Conservation (phyloP, 257 asterid species). For the Nicotiana noctiflora region DNA sequence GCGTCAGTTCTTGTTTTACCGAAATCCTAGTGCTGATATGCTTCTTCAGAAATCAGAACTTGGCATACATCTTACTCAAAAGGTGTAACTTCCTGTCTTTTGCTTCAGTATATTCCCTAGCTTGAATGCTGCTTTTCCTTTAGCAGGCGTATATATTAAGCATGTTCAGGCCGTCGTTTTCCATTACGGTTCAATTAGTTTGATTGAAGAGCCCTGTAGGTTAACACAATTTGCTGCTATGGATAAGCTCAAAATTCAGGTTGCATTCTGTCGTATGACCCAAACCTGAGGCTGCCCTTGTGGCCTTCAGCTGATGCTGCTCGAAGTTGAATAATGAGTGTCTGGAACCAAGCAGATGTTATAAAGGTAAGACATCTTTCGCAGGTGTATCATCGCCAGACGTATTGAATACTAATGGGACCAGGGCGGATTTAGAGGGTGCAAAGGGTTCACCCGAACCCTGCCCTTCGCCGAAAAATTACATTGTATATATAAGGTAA, state of each 20-base stretch:
- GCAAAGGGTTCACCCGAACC: too few relatives aligned
- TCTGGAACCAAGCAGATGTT: conserved; percentile 81
- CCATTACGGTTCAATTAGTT: conserved; percentile 88
- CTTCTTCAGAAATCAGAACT: conserved; percentile 70
- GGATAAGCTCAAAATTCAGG: conserved; percentile 72
- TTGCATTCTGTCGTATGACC: conserved; percentile 76
- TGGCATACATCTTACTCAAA: conserved; percentile 49
- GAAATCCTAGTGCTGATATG: conserved; percentile 94
- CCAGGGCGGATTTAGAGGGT: too few relatives aligned
- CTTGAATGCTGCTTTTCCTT: neutral
- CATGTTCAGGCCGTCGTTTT: conserved; percentile 65
- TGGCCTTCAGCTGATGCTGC: conserved; percentile 97
- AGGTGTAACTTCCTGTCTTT: conserved; percentile 33
- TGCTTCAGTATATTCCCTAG: neutral
- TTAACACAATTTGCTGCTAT: conserved; percentile 80
- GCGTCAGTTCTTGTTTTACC: conserved; percentile 87
- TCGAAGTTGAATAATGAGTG: conserved; percentile 56
- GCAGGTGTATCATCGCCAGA: neutral
- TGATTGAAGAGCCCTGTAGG: conserved; percentile 83
- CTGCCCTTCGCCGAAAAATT: too few relatives aligned
- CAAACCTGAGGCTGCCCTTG: conserved; percentile 76
- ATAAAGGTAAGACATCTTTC: conserved; percentile 54
- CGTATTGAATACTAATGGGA: too few relatives aligned
- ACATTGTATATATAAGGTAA: too few relatives aligned
- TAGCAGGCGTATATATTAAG: conserved; percentile 13